Percentiles rank a stretch among this genome's conserved stretches.
Conservation (phyloP, 2,329 filamentous ascomycete species). For the Pseudogymnoascus destructans region DNA sequence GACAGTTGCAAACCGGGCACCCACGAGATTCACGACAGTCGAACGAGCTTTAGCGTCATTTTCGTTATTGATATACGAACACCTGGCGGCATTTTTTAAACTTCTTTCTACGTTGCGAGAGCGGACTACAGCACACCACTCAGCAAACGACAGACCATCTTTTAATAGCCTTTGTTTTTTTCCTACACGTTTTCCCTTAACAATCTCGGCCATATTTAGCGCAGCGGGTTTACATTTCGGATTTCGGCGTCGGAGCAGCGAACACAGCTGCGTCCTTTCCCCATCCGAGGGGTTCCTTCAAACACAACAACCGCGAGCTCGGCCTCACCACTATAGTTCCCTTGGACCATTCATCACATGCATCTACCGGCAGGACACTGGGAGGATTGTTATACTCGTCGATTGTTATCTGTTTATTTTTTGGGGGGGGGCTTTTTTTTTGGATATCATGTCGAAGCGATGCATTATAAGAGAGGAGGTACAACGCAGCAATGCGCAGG, state of each 20-base stretch:
- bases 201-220: background rate
- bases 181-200: background rate
- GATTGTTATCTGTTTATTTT: background rate
- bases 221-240: background rate
- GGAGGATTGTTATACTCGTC: background rate
- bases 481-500: background rate
- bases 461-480: background rate
- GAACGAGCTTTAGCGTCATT: background rate
- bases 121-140: background rate
- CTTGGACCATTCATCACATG: background rate
- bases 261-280: background rate
- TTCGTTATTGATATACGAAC: background rate
- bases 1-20: background rate
- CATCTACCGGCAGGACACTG: background rate
- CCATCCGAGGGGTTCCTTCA: background rate
- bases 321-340: background rate
- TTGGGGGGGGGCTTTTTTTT: background rate
- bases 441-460: background rate
- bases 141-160: background rate
- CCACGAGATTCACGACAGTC: background rate
- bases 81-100: background rate
- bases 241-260: background rate
- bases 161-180: background rate
- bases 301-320: background rate
- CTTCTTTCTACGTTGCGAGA: background rate